Base-by-base conservation (phyloP, 2,329 filamentous ascomycete genomes). In the Raffaelea arxii region DNA sequence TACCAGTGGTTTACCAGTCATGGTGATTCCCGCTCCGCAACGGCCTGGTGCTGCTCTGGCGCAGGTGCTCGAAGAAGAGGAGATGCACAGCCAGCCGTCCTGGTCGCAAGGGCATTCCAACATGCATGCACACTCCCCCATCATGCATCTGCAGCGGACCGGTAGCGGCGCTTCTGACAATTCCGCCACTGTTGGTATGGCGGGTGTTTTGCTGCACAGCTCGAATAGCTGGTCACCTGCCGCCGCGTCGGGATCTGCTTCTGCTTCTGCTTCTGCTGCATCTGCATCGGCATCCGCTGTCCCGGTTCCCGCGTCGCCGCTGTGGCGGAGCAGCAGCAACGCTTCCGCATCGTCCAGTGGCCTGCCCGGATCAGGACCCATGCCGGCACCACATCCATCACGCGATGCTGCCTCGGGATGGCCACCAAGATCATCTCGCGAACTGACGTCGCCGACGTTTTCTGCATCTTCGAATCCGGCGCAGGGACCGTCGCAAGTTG, bases 11-110 rank as follows among this genome's bases (percentile, higher is more conserved):
- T 62, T 82, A 18, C 77, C 78, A 2, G 70, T 78, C 2, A 77
- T 69, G 18, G 71, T 80, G 7, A 80, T 83, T 14, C 78, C 79
- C 3, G 77, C 79, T 1, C 79, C 79, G 18, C 69, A 72, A 30
- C 69, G 79, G n/a, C 66, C 70, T 48, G 76, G 77, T 5, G 70
- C 72, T 0, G 73, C 75, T 41, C 58, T 81, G 4, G 71, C 72
- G n/a, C 69, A 73, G 46, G 65, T 80, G 7, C 60, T 78, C 2
- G 74, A 78, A 49, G 76, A 80, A 49, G 74, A 78, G 47, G 68
- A 63, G 44, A 50, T 47, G 25, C 42, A 44, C 21, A 37, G 25
- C 11, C 46, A 46, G 30, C 51, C 41, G 11, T 32, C 42, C 18
- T 41, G 46, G 39, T 42, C 43, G 19, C 44, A 46, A 22, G 35